Evolutionary conservation across 257 asterid genomes (phyloP), one percentile per base, ranked within the genome.

Genomic region (Ilex asprella): DNA sequence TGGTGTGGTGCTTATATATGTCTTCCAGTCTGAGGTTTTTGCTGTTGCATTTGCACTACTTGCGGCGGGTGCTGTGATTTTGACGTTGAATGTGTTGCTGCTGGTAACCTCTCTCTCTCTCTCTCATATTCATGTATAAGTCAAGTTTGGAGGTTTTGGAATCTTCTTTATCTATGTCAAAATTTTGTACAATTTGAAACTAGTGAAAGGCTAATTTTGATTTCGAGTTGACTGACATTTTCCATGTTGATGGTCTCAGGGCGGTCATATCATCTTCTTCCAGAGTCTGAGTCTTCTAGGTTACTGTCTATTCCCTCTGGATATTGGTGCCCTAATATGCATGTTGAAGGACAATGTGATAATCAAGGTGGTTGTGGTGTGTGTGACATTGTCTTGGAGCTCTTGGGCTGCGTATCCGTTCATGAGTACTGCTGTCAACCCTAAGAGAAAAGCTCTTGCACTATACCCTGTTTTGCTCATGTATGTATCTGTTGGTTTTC

Each of bases 381-480:
- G 76, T 31, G 81, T 92, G 60, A 78, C 99, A 32, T 63, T 92
- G 66, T 88, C 94, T 9, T 92, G 96, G 99, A 92, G 97, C 78
- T 89, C 95, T n/a, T 92, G 97, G 99, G 99, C 97, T 27, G 99
- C 99, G 57, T 92, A 92, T 70, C 99, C 99, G 11, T 89, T 92
- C 90, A 92, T 89, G 88, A 92, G 97, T 66, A 85, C 86, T 3
- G 95, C 94, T 16, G 96, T 89, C 29, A 82, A 84, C 67, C 95
- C 96, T 0, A 72, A 77, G 65, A 85, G 99, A 75, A 92, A 89
- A 78, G 96, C 99, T 67, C 94, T 92, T 29, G 97, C 97, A 12
- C 77, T 92, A 7, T 92, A 92, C 63, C 99, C 99, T 6, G 95
- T 92, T 63, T 70, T 85, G 16, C 97, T 89, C 56, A 86, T 92